Conservation (phyloP, 768 basidiomycete genomes). For the Lactarius vividus region DNA sequence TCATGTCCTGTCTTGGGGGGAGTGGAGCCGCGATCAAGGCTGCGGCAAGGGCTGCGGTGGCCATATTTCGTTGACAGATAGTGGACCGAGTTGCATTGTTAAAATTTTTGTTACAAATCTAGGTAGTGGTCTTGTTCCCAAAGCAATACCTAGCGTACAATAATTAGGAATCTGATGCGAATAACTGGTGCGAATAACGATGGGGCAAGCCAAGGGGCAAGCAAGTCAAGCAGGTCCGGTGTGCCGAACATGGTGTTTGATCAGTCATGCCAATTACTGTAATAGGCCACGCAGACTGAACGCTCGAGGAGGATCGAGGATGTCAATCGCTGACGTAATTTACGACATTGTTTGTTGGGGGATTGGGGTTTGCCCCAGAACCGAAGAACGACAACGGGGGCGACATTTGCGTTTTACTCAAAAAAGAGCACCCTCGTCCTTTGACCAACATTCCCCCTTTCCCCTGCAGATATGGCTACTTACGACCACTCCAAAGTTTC, state of each 20-base stretch:
- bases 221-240: too few relatives aligned
- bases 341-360: conserved; percentile 19
- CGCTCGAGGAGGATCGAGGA: background rate
- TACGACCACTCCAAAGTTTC: conserved; percentile 60
- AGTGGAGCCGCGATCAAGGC: too few relatives aligned
- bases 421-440: conserved; percentile 13
- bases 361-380: conserved; percentile 28
- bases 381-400: conserved; percentile 19
- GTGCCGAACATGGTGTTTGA: background rate
- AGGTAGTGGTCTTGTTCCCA: background rate
- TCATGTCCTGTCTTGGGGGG: background rate
- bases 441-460: conserved; percentile 2
- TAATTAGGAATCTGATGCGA: too few relatives aligned
- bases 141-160: background rate
- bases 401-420: conserved; percentile 6
- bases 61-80: background rate
- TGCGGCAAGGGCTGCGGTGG: too few relatives aligned
- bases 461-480: conserved; percentile 32
- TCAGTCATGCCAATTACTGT: background rate
- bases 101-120: too few relatives aligned
- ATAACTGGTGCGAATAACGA: too few relatives aligned
- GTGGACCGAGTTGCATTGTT: too few relatives aligned
- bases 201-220: too few relatives aligned
- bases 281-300: background rate
- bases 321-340: conserved; percentile 20